phyloP scores from a whole-genome alignment of 805 yeast genomes.

The Groenewaldozyma tartarivorans region DNA sequence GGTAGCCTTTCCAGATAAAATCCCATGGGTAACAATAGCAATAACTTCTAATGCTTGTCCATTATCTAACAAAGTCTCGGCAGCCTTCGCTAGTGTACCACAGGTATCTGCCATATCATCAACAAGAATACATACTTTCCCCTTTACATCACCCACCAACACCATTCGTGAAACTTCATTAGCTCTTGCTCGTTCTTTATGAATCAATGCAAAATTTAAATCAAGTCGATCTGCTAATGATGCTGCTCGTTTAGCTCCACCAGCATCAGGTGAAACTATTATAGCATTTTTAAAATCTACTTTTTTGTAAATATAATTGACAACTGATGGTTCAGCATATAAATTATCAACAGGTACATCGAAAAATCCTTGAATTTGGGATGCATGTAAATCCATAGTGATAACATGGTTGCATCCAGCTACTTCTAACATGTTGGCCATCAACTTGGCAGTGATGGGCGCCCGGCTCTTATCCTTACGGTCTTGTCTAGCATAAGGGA shows the following conservation, averaged over 20 bases:
- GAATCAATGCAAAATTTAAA: conserved; percentile 89
- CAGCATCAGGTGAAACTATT: conserved; percentile 96
- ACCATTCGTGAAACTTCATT: conserved; percentile 97
- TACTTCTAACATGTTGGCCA: conserved; percentile 87
- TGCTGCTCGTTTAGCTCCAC: conserved; percentile 98
- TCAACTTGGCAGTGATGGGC: conserved; percentile 89
- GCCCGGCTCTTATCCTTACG: conserved; percentile 94
- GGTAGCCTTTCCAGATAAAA: conserved; percentile 79
- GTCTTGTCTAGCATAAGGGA: conserved; percentile 97
- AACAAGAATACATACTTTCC: conserved; percentile 76
- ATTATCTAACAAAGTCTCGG: conserved; percentile 71
- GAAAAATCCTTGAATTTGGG: conserved; percentile 97
- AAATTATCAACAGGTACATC: conserved; percentile 93
- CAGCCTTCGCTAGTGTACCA: conserved; percentile 93
- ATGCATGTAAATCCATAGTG: conserved; percentile 95
- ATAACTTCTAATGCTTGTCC: conserved; percentile 72
- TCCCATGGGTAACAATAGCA: conserved; percentile 95
- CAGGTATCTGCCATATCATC: conserved; percentile 99
- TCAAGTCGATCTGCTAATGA: conserved; percentile 92
- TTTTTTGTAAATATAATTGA: conserved; percentile 68
- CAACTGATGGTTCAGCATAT: conserved; percentile 90
- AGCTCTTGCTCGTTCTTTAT: conserved; percentile 93
- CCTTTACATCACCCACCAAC: conserved; percentile 86
- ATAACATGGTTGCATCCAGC: conserved; percentile 96
- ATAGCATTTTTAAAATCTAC: conserved; percentile 51